phyloP scores from a whole-genome alignment of 2,329 filamentous ascomycete species.

The Trichoderma sp. region DNA sequence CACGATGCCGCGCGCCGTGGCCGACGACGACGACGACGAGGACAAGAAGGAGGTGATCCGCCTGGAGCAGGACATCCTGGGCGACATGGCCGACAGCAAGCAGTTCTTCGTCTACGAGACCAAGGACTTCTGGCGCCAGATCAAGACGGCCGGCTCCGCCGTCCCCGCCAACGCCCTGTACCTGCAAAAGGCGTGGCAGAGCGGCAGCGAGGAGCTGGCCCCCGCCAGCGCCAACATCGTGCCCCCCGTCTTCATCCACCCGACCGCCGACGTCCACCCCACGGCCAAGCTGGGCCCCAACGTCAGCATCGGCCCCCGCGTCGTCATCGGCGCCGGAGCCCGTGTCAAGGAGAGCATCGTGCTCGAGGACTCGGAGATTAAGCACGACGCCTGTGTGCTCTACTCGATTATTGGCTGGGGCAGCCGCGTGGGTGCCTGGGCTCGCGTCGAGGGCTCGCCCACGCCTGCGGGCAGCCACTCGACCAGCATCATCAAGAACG shows the following conservation, averaged over 20 bases:
- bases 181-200: constrained; percentile 89
- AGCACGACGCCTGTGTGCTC: constrained; percentile 92
- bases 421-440: constrained; percentile 96
- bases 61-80: constrained; percentile 94
- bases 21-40: constrained; percentile 48
- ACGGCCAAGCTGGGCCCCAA: constrained; percentile 97
- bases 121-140: constrained; percentile 99
- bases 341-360: constrained; percentile 96
- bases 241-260: constrained; percentile 93
- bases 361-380: constrained; percentile 91
- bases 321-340: constrained; percentile 78
- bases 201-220: constrained; percentile 74
- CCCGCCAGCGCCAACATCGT: constrained; percentile 84
- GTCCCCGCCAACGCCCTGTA: constrained; percentile 97
- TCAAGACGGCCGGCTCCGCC: constrained; percentile 97
- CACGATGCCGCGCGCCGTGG: constrained; percentile 46
- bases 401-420: constrained; percentile 98
- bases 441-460: constrained; percentile 92
- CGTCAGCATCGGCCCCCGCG: constrained; percentile 93
- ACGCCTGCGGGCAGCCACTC: constrained; percentile 85
- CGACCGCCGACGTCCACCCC: constrained; percentile 84
- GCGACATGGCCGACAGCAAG: constrained; percentile 93
- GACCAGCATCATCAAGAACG: constrained; percentile 95
- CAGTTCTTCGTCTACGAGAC: constrained; percentile 99
- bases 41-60: constrained; percentile 85